These are phyloP conservation scores for Hordeum pubiflorum DNA, from an alignment of 202 grass and related monocot species.

Conservation along the genomic window DNA sequence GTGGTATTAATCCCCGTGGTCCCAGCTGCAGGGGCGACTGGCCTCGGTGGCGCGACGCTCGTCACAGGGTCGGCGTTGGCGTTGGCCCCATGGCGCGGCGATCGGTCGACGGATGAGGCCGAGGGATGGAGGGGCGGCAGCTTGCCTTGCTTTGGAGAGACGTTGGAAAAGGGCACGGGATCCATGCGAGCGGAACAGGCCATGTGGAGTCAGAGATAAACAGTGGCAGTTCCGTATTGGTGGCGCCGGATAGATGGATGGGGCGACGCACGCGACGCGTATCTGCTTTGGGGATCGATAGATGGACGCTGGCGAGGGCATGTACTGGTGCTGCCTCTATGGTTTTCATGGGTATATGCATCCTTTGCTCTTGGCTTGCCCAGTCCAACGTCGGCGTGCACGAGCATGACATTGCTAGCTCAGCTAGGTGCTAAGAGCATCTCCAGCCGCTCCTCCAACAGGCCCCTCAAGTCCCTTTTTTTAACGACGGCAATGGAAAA, in stretches of 20 bases:
- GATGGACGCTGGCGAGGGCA: no score
- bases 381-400: no score
- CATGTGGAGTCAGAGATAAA: constrained; percentile 26
- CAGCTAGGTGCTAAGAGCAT: no score
- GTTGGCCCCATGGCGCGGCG: constrained; percentile 7
- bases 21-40: neutral
- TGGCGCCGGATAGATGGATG: constrained; percentile 22
- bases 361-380: no score
- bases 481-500: no score
- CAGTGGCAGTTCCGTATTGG: neutral
- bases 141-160: neutral
- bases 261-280: neutral
- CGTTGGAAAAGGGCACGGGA: neutral
- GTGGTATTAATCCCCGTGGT: neutral
- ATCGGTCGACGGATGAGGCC: neutral
- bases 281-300: neutral
- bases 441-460: no score
- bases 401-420: no score
- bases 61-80: neutral
- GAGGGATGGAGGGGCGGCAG: neutral
- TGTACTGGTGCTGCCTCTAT: no score
- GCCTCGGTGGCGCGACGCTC: neutral
- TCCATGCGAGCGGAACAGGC: neutral
- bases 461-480: no score
- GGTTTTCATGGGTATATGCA: no score